Evolutionary conservation across 148 eudicot genomes (phyloP).

Genomic region (Dianthus caryophyllus): DNA sequence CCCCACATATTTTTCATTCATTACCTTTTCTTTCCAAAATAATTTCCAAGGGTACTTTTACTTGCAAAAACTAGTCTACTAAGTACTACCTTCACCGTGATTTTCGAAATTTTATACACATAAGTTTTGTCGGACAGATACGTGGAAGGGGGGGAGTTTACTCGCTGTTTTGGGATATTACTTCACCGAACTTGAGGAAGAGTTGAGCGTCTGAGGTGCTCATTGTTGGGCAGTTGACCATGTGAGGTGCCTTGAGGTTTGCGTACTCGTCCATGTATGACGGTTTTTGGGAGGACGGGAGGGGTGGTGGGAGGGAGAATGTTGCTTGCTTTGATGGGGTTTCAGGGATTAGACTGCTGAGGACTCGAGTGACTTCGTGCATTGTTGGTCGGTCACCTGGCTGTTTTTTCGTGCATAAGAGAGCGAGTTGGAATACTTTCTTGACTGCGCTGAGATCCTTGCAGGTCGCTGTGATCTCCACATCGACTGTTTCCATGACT

Average conservation of each 20-base stretch:
- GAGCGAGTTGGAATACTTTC: conserved; percentile 89
- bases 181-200: conserved; percentile 88
- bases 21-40: neutral
- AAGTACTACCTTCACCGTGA: no score
- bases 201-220: conserved; percentile 99
- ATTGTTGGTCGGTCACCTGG: conserved; percentile 90
- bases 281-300: conserved; percentile 49
- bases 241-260: conserved; percentile 77
- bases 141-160: conserved; percentile 15
- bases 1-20: conserved; percentile 24
- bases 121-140: conserved; percentile 9
- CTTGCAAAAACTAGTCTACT: no score
- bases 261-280: conserved; percentile 92
- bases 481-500: conserved; percentile 91
- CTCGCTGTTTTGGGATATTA: conserved; percentile 84
- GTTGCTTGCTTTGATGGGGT: conserved; percentile 28
- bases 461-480: conserved; percentile 64
- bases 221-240: conserved; percentile 78
- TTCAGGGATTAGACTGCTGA: conserved; percentile 56
- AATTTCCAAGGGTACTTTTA: neutral
- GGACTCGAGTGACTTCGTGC: conserved; percentile 91
- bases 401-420: conserved; percentile 87
- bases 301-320: conserved; percentile 22
- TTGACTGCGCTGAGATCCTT: conserved; percentile 78
- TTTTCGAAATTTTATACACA: conserved; percentile 29